A percentile compares a stretch with the other conserved stretches of the same genome.
These are phyloP conservation scores for Brassica juncea DNA, from an alignment of 345 rosid species.

Conservation along the genomic window DNA sequence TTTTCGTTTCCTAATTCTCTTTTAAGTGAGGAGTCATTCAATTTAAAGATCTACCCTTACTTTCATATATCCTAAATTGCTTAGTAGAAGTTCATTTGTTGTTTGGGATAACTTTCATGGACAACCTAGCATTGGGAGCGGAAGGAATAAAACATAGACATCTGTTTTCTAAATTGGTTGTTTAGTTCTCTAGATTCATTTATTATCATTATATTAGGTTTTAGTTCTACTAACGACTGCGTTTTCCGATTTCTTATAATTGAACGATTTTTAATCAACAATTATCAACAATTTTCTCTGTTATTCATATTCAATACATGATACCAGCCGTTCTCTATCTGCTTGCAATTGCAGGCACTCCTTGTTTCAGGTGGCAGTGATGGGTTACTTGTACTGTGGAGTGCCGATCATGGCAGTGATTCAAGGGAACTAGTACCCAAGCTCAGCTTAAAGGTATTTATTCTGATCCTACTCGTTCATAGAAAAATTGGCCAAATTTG, in stretches of 20 bases:
- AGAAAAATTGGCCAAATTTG: constrained; percentile 7
- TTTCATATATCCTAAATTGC: constrained; percentile 3
- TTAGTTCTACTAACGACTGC: neutral
- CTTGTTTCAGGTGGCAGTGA: constrained; percentile 98
- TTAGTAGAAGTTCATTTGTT: neutral
- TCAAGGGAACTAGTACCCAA: constrained; percentile 98
- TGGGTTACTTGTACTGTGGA: constrained; percentile 94
- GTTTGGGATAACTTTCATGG: constrained; percentile 12
- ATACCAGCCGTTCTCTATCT: constrained; percentile 21
- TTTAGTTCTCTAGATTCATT: neutral
- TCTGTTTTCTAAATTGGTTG: constrained; percentile 7
- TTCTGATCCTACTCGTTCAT: constrained; percentile 23
- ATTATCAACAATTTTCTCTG: neutral
- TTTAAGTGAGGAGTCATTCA: neutral
- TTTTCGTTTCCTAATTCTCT: neutral
- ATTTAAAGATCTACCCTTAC: neutral
- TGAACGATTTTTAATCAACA: neutral
- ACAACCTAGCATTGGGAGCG: constrained; percentile 3
- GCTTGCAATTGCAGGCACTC: constrained; percentile 69
- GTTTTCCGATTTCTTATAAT: neutral
- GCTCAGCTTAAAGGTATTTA: constrained; percentile 81
- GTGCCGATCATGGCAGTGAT: constrained; percentile 93
- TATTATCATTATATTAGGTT: constrained; percentile 13
- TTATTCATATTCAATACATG: constrained; percentile 16
- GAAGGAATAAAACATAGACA: neutral